Evolutionary conservation across 2,329 filamentous ascomycete genomes (phyloP).

Genomic region (Penicillium sp.): DNA sequence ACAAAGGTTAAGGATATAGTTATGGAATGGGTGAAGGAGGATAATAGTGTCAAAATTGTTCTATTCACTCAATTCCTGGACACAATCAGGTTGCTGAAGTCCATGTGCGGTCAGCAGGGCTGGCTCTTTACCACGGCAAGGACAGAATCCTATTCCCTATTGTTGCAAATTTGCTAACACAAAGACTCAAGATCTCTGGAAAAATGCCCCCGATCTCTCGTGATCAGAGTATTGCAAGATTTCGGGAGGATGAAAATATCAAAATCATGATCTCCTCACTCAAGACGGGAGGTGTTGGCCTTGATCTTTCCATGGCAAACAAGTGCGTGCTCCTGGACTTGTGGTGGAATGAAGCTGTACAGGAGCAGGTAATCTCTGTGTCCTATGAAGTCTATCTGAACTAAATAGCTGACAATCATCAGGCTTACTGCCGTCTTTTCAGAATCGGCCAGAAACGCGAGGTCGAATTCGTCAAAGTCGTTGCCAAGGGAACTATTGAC

Average conservation of each 20-base stretch:
- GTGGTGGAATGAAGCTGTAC: conserved; percentile 65
- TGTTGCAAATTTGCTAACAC: background rate
- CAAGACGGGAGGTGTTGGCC: conserved; percentile 59
- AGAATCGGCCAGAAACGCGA: conserved; percentile 67
- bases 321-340: conserved; percentile 59
- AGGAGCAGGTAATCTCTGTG: conserved; percentile 59
- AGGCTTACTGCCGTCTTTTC: conserved; percentile 62
- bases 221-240: conserved; percentile 51
- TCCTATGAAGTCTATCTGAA: background rate
- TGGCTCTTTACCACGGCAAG: conserved; percentile 37
- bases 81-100: conserved; percentile 56
- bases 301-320: conserved; percentile 65
- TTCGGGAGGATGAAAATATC: conserved; percentile 45
- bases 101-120: conserved; percentile 54
- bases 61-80: conserved; percentile 64
- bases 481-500: conserved; percentile 62
- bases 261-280: conserved; percentile 60
- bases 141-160: background rate
- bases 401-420: conserved; percentile 10
- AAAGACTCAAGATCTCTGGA: conserved; percentile 51
- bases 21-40: conserved; percentile 48
- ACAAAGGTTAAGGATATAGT: conserved; percentile 41
- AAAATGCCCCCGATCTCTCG: conserved; percentile 51
- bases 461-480: conserved; percentile 62
- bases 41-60: conserved; percentile 58